These are phyloP conservation scores for Agaricus sinodeliciosus DNA, from an alignment of 768 basidiomycete genomes.

Conservation along the genomic window DNA sequence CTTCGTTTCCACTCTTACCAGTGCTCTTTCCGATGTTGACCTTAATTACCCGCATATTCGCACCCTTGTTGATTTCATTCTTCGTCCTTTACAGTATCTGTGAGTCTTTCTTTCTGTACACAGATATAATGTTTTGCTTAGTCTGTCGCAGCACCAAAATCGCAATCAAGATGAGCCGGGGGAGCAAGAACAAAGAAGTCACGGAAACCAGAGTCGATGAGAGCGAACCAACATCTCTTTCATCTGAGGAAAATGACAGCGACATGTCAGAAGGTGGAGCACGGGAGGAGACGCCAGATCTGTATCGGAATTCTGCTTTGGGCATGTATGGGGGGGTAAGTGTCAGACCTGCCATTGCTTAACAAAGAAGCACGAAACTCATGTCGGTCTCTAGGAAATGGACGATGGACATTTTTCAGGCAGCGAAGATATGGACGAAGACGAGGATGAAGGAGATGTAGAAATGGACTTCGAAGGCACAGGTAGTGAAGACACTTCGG, in stretches of 20 bases:
- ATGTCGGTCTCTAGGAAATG: constrained; percentile 56
- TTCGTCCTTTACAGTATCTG: constrained; percentile 88
- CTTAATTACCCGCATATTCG: constrained; percentile 92
- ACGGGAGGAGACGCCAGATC: constrained; percentile 82
- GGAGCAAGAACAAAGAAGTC: constrained; percentile 56
- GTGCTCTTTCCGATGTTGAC: constrained; percentile 85
- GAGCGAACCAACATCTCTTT: constrained; percentile 34
- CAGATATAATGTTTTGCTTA: constrained; percentile 10
- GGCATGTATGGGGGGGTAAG: constrained; percentile 92
- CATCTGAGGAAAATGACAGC: constrained; percentile 52
- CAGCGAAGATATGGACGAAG: constrained; percentile 77
- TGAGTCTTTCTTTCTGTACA: constrained; percentile 31
- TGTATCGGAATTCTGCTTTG: constrained; percentile 93
- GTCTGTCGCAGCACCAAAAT: constrained; percentile 67
- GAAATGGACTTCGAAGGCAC: constrained; percentile 87
- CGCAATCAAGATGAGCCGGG: constrained; percentile 96
- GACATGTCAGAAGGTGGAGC: constrained; percentile 41
- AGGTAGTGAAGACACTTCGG: constrained; percentile 76
- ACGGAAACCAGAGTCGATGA: constrained; percentile 41
- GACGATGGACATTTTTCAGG: constrained; percentile 65
- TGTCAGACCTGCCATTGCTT: constrained; percentile 13
- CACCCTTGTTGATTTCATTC: constrained; percentile 75
- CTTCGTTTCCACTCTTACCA: constrained; percentile 85
- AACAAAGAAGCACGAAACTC: constrained; percentile 11
- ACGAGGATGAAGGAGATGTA: constrained; percentile 77